Conservation (phyloP, 176 grass and related monocot genomes). For the Carex myosuroides region DNA sequence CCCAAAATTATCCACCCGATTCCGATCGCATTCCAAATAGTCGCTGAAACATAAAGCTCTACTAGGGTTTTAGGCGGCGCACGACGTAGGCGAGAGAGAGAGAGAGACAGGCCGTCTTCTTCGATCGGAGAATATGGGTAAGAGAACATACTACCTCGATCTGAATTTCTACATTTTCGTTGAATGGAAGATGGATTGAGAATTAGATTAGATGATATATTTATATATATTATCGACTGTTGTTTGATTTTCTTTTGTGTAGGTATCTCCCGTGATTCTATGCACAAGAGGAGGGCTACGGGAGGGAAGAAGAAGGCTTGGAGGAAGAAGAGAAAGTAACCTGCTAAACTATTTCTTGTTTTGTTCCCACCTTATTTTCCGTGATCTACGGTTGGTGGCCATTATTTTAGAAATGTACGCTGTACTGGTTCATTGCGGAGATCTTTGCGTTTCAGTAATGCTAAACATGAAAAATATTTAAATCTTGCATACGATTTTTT, state of each 20-base stretch:
- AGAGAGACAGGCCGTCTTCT: neutral
- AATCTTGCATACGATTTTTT: neutral
- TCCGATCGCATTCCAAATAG: neutral
- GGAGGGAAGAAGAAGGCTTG: conserved; percentile 41
- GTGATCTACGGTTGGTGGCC: neutral
- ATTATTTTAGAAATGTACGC: neutral
- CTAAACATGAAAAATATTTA: neutral
- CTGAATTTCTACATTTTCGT: neutral
- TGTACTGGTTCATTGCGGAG: neutral
- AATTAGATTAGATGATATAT: neutral
- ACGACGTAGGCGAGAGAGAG: neutral
- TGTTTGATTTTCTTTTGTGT: neutral
- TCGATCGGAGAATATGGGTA: conserved; percentile 10
- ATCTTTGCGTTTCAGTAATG: neutral
- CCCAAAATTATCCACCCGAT: neutral
- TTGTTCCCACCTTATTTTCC: neutral
- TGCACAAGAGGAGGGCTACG: conserved; percentile 38
- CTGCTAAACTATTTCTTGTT: neutral
- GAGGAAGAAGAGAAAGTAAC: conserved; percentile 51
- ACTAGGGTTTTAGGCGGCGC: conserved; percentile 12
- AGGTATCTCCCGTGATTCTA: conserved; percentile 46
- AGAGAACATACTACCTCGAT: neutral
- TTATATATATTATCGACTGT: conserved; percentile 1
- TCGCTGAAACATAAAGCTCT: neutral
- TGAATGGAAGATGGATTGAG: neutral